Evolutionary conservation across 2,329 filamentous ascomycete species (phyloP).

Genomic region (Fusarium liriodendri): DNA sequence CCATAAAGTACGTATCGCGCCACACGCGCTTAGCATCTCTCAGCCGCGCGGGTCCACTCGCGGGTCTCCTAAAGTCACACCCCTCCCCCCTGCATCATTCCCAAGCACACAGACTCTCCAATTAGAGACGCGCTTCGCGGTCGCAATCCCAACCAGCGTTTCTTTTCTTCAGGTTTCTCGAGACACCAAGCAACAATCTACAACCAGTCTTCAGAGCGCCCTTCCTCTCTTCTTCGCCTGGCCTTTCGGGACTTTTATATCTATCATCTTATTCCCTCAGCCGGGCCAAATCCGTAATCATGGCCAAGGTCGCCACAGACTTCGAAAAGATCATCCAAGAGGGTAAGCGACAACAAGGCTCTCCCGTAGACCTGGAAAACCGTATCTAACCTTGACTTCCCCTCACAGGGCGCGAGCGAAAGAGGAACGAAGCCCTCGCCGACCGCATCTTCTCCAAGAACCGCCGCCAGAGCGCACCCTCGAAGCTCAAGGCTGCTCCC

Average conservation of each 20-base stretch:
- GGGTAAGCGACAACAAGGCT: slow-evolving; percentile 49
- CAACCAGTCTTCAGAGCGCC: slow-evolving; percentile 1
- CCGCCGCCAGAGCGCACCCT: slow-evolving; percentile 68
- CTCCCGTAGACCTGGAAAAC: not conserved
- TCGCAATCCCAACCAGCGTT: slow-evolving; percentile 31
- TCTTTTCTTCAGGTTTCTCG: slow-evolving; percentile 27
- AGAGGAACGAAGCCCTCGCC: slow-evolving; percentile 78
- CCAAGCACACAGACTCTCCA: slow-evolving; percentile 22
- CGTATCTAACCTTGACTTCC: slow-evolving; percentile 4
- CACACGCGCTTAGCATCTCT: slow-evolving; percentile 3
- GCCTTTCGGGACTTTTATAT: not conserved
- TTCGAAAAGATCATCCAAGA: slow-evolving; percentile 68
- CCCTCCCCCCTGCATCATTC: slow-evolving; percentile 13
- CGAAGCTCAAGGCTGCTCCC: slow-evolving; percentile 56
- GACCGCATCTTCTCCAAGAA: slow-evolving; percentile 75
- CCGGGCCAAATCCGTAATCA: slow-evolving; percentile 37
- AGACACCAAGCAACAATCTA: slow-evolving; percentile 11
- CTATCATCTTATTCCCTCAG: not conserved
- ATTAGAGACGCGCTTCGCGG: slow-evolving; percentile 42
- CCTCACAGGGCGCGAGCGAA: slow-evolving; percentile 70
- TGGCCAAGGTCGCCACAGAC: slow-evolving; percentile 59
- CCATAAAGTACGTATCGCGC: not conserved
- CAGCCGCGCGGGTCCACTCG: slow-evolving; percentile 16
- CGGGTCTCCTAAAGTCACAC: slow-evolving; percentile 25
- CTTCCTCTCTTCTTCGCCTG: not conserved